Evolutionary conservation across 2,329 filamentous ascomycete species (phyloP), one percentile per base, ranked within the genome.

Genomic region (Fusarium multiceps): DNA sequence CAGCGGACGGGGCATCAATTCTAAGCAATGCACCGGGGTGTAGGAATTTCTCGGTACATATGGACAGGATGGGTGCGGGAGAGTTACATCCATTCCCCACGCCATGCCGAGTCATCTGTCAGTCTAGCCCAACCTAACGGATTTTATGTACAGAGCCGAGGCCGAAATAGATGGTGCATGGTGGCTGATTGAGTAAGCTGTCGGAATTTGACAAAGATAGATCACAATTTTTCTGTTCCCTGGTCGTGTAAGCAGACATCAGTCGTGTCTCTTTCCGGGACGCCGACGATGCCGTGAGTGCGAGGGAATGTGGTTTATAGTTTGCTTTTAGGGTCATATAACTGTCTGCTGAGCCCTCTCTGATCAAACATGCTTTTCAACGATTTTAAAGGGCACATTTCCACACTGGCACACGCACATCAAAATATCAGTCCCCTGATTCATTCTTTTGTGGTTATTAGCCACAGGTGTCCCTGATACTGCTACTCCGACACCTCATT

Each of bases 71-170:
- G 5, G 32, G 32, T 45, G 50, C 41, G 64, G 45, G 49, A 59
- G 51, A 53, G 53, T 57, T 43, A 57, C 57, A 70, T 61, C 12
- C 48, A 50, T 56, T 25, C 57, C n/a, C 61, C 50, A 66, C 63
- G 61, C 47, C 41, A 53, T 71, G 45, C 59, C 51, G 68, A 66
- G 68, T 71, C 68, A 71, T 61, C 57, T 59, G 66, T 55, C 47
- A 54, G 66, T 46, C 30, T 65, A 34, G 47, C 42, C 50, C 50
- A 43, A 45, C 58, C 43, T 45, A 49, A 51, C 64, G 68, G 55
- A 30, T 53, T 71, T 65, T 46, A 42, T 48, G 43, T n/a, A 48
- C 43, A 46, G 51, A 41, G 46, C 68, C 68, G 68, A 71, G 59
- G 37, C 68, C 68, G 68, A 71, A 47, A 27, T 49, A 51, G 49